Conservation (phyloP, 495 filamentous ascomycete genomes). For the Aspergillus coremiiformis region DNA sequence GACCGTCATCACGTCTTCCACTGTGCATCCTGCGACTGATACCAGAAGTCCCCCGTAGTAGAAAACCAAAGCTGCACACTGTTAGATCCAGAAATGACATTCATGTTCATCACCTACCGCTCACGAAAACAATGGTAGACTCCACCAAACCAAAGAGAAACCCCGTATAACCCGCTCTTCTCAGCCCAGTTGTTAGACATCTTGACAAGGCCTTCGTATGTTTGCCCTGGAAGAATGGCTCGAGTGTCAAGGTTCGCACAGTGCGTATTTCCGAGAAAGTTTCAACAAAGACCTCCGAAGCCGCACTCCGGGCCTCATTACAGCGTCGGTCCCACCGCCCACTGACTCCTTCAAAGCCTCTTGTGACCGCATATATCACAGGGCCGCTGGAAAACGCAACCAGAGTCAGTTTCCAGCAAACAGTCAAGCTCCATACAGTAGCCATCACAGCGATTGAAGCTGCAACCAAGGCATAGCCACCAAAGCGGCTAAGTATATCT, state of each 20-base stretch:
- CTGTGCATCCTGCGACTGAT: constrained; percentile 33
- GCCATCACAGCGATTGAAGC: constrained; percentile 57
- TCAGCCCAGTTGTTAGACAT: constrained; percentile 24
- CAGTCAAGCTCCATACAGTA: constrained; percentile 62
- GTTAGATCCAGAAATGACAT: constrained; percentile 1
- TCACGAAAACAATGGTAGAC: constrained; percentile 60
- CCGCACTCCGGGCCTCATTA: constrained; percentile 49
- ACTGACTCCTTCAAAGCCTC: constrained; percentile 53
- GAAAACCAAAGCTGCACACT: constrained; percentile 61
- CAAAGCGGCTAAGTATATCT: constrained; percentile 71
- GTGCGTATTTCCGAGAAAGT: constrained; percentile 77
- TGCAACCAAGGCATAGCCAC: constrained; percentile 59
- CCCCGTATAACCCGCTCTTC: constrained; percentile 52
- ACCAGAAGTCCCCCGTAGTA: constrained; percentile 70
- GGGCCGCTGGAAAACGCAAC: constrained; percentile 65
- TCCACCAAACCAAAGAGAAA: constrained; percentile 70
- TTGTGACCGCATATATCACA: constrained; percentile 57
- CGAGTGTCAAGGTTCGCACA: constrained; percentile 70
- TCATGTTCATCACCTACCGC: constrained; percentile 26
- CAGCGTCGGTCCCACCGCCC: constrained; percentile 63
- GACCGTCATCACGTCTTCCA: constrained; percentile 59
- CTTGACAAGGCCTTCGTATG: constrained; percentile 43
- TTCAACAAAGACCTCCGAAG: constrained; percentile 61
- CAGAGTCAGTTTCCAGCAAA: constrained; percentile 77
- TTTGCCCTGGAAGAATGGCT: constrained; percentile 64